Conservation (phyloP, 495 filamentous ascomycete genomes). For the Margaritispora aquatica region DNA sequence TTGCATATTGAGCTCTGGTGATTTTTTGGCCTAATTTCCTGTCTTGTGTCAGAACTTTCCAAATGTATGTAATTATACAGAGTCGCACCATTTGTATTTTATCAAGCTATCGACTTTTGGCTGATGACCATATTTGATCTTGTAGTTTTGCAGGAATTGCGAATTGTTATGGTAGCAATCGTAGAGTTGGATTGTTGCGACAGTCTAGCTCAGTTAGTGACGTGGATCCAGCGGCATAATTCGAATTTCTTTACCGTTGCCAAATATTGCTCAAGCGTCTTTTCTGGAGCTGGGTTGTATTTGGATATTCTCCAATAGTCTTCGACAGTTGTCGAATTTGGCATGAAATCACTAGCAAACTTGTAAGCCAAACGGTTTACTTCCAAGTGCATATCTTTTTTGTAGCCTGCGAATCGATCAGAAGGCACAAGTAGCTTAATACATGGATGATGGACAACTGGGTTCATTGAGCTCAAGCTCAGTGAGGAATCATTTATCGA, state of each 20-base stretch:
- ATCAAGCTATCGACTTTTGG: conserved; percentile 19
- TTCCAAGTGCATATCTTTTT: neutral
- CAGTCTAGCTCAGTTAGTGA: conserved; percentile 2
- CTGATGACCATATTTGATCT: conserved; percentile 3
- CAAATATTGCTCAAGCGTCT: conserved; percentile 11
- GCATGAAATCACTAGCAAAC: neutral
- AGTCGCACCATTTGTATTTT: conserved; percentile 17
- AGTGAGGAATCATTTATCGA: neutral
- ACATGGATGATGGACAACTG: too few relatives aligned
- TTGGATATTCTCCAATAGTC: conserved; percentile 1
- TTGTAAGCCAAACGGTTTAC: neutral
- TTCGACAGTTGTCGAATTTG: neutral
- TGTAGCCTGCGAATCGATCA: conserved; percentile 5
- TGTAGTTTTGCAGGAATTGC: conserved; percentile 8
- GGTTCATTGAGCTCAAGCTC: too few relatives aligned
- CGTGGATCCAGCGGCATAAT: neutral
- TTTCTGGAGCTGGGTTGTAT: neutral
- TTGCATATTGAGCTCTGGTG: neutral
- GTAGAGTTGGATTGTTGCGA: conserved; percentile 14
- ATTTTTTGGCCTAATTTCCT: conserved; percentile 16
- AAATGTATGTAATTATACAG: neutral
- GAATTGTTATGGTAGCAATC: conserved; percentile 16
- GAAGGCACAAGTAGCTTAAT: conserved; percentile 10
- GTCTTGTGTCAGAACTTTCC: neutral
- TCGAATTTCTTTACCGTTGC: conserved; percentile 5